These are phyloP conservation scores for Aspergillus glaucus DNA, from an alignment of 2,329 filamentous ascomycete species.

Conservation along the genomic window DNA sequence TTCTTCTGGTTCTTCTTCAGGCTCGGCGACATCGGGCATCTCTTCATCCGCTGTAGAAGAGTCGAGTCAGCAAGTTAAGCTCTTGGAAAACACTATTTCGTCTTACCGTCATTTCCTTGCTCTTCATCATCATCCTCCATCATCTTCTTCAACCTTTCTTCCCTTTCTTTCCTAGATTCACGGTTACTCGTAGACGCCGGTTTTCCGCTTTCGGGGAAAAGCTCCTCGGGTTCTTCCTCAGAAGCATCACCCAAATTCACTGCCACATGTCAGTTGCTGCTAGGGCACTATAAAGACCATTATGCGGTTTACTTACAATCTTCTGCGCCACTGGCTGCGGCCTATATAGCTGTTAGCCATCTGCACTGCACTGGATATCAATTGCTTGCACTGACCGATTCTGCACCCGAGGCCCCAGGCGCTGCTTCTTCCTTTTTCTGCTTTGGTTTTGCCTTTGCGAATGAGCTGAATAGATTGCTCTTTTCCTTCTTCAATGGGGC, in stretches of 20 bases:
- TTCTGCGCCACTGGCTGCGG: conserved; percentile 36
- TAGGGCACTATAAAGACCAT: conserved; percentile 10
- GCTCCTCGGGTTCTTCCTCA: conserved; percentile 50
- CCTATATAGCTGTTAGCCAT: conserved; percentile 13
- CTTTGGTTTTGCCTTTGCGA: conserved; percentile 65
- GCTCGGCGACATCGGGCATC: conserved; percentile 50
- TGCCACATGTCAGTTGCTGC: conserved; percentile 21
- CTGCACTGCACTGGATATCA: background rate
- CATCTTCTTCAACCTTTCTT: conserved; percentile 64
- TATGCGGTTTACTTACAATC: conserved; percentile 40
- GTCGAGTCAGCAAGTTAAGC: conserved; percentile 12
- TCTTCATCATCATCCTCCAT: conserved; percentile 60
- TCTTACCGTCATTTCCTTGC: conserved; percentile 12
- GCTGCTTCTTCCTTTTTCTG: conserved; percentile 38
- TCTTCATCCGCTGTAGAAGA: conserved; percentile 38
- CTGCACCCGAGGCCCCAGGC: conserved; percentile 23
- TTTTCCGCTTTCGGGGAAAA: conserved; percentile 39
- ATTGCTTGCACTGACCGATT: conserved; percentile 28
- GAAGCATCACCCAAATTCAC: conserved; percentile 49
- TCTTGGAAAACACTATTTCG: conserved; percentile 1
- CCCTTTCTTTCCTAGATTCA: conserved; percentile 55
- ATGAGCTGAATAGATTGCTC: conserved; percentile 69
- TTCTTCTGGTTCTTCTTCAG: conserved; percentile 26
- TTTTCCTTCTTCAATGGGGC: conserved; percentile 52
- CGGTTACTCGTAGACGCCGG: conserved; percentile 30